Evolutionary conservation across 2,329 filamentous ascomycete genomes (phyloP).

Genomic region (Nemania sp.): DNA sequence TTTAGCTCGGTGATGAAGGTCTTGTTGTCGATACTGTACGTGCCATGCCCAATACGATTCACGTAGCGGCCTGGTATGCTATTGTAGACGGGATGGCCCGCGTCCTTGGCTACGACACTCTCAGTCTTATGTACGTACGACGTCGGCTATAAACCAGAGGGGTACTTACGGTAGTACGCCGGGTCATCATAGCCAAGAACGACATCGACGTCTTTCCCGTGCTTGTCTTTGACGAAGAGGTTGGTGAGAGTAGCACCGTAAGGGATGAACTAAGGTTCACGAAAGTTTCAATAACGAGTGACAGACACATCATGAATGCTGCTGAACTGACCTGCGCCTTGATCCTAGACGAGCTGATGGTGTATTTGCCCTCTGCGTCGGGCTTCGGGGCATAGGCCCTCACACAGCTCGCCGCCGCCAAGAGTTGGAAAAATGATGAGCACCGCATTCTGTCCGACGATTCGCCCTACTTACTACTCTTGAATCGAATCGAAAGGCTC

Average conservation of each 20-base stretch:
- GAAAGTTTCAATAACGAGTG: slow-evolving; percentile 9
- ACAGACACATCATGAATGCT: not conserved
- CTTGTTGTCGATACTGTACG: slow-evolving; percentile 57
- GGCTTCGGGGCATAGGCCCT: slow-evolving; percentile 31
- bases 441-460: slow-evolving; percentile 31
- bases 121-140: not conserved
- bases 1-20: slow-evolving; percentile 60
- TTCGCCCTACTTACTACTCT: not conserved
- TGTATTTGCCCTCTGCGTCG: slow-evolving; percentile 40
- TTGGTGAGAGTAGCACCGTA: slow-evolving; percentile 65
- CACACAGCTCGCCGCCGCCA: slow-evolving; percentile 31
- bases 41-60: slow-evolving; percentile 65
- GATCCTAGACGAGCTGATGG: slow-evolving; percentile 38
- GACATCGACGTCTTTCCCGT: slow-evolving; percentile 64
- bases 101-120: slow-evolving; percentile 38
- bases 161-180: slow-evolving; percentile 54
- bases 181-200: slow-evolving; percentile 68
- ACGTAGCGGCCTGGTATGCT: slow-evolving; percentile 67
- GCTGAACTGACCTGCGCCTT: slow-evolving; percentile 38
- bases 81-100: slow-evolving; percentile 63
- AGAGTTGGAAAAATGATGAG: slow-evolving; percentile 28
- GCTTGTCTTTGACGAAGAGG: slow-evolving; percentile 65
- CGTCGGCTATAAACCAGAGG: not conserved
- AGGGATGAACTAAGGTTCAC: slow-evolving; percentile 37
- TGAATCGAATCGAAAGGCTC: not conserved